Evolutionary conservation across 2,329 filamentous ascomycete genomes (phyloP), one percentile per base, ranked within the genome.

Genomic region (Cladosporium sp.): DNA sequence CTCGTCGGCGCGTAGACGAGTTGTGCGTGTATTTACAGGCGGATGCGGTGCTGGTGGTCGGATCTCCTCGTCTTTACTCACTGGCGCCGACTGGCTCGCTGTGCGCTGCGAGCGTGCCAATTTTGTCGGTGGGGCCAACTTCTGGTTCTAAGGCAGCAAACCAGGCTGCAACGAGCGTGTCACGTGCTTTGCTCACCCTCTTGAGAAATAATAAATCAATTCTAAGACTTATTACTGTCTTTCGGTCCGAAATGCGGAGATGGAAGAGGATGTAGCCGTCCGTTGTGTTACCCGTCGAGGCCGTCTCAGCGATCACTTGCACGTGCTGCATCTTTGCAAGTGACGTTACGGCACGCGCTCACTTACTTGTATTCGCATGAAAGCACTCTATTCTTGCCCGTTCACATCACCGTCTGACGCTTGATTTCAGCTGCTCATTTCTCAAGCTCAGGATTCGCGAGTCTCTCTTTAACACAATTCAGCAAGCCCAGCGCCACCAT

Each of bases 1-100:
- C 52, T 55, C 52, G 52, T 47, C 52, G 52, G 52, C 52, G 60
- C 57, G 57, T 19, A 36, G 40, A 55, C 52, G 52, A 55, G 52
- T 37, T 55, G 40, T 55, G 52, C 6, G 51, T 22, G 39, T 22
- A 28, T 35, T 20, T 47, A 28, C 47, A 17, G 19, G 40, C 32
- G 20, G 34, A n/a, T n/a, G 19, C 28, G 40, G 40, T 47, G 52
- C 40, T 19, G 25, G 37, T 47, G 40, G 36, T 32, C 36, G 42
- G 24, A 20, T 39, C 20, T 36, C 52, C n/a, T 44, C 40, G 13
- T 37, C 32, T 35, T 54, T 32, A 8, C 39, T 36, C 52, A 42
- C 40, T 20, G 28, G 20, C 52, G 40, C 40, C 40, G 51, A 35
- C 51, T 24, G n/a, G 40, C 17, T 40, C 17, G 39, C 19, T 45